Evolutionary conservation across 768 basidiomycete species (phyloP), one percentile per base, ranked within the genome.

Genomic region (Tephrocybe sp.): DNA sequence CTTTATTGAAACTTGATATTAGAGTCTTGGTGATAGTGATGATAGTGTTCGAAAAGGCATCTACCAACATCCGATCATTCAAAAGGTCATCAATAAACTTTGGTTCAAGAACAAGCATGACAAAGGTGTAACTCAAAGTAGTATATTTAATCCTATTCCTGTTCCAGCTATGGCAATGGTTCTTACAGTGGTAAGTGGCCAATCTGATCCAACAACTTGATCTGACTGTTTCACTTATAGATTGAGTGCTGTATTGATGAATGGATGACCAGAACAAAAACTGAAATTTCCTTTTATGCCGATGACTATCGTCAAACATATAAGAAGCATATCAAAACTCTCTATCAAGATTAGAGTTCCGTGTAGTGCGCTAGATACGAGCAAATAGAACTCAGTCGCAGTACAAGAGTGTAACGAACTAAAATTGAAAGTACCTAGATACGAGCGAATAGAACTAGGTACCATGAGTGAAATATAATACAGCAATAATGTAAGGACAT

Each of bases 81-180:
- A 48, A 6, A 40, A 17, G 35, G 45, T 45, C 0, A n/a, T 61
- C 19, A 66, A 68, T 26, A 20, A 46, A 6, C 56, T 65, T 42
- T 67, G 61, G 62, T 68, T 68, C 40, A 39, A 36, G 14, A 64
- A 66, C 46, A 49, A 45, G 2, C 48, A 46, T 12, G 58, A 63
- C 44, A 58, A 67, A 45, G 67, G 67, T 32, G 48, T 65, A 2
- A 38, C 51, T 41, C 47, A 4, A n/a, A n/a, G n/a, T n/a, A 55
- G 53, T 32, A 42, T 58, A 14, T 68, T 68, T 23, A 53, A 60
- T 20, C 64, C 60, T 1, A 6, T 60, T 39, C 51, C 54, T 1
- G 26, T 55, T 11, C 41, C 41, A 7, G 54, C 45, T 1, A 49
- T 57, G n/a, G 48, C 51, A 16, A 34, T 61, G n/a, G 52, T 61